Evolutionary conservation across 495 filamentous ascomycete genomes (phyloP).

Genomic region (Aspergillus coremiiformis): DNA sequence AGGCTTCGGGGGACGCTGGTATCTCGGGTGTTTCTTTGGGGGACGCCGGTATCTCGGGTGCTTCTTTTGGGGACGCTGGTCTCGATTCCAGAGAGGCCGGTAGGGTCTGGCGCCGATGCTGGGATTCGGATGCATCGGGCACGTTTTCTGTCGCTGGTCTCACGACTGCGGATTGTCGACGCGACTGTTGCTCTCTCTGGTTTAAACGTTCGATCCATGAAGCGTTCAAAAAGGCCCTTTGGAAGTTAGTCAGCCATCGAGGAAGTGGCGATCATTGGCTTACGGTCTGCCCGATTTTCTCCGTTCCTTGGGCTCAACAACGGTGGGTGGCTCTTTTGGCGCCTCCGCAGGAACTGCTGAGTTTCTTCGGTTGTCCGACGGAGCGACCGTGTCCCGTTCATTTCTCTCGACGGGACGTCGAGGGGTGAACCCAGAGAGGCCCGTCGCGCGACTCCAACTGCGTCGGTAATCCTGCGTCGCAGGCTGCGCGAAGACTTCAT

Average conservation of each 20-base stretch:
- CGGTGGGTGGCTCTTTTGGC: neutral
- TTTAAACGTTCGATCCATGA: conserved; percentile 5
- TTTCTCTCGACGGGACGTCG: neutral
- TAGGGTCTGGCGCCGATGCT: conserved; percentile 6
- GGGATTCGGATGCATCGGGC: neutral
- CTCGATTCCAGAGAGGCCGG: conserved; percentile 3
- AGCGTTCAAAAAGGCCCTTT: conserved; percentile 12
- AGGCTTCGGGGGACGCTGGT: conserved; percentile 5
- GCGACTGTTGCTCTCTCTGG: conserved; percentile 11
- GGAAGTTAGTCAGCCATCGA: neutral
- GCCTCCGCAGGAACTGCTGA: neutral
- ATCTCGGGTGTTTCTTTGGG: neutral
- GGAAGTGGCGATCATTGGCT: neutral
- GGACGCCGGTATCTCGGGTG: conserved; percentile 5
- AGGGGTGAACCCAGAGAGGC: neutral
- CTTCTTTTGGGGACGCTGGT: neutral
- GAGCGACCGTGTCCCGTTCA: neutral
- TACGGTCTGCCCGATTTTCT: conserved; percentile 15
- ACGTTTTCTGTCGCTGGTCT: neutral
- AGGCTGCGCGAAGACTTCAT: conserved; percentile 5
- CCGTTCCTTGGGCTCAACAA: conserved; percentile 3
- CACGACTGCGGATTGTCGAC: conserved; percentile 7
- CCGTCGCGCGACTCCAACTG: conserved; percentile 8
- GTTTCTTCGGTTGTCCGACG: neutral
- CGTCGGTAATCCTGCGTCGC: neutral